Conservation (phyloP, 306 rosid genomes). For the Canavalia gladiata region DNA sequence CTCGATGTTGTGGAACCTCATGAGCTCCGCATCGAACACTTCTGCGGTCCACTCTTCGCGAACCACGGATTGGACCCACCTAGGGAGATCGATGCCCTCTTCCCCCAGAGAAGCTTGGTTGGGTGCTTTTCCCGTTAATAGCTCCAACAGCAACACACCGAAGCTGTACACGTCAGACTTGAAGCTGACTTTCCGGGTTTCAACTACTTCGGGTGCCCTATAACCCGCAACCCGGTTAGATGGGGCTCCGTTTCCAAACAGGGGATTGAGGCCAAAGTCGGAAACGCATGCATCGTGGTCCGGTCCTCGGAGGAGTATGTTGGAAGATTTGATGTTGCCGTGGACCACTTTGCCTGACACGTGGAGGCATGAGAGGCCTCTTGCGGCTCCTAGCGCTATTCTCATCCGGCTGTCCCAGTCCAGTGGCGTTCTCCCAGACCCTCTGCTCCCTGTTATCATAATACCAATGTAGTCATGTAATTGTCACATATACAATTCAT, state of each 20-base stretch:
- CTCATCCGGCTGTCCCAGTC: conserved; percentile 95
- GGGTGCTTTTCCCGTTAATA: conserved; percentile 93
- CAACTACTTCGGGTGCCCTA: conserved; percentile 85
- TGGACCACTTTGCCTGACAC: conserved; percentile 84
- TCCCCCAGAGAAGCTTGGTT: conserved; percentile 93
- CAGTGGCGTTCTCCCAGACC: conserved; percentile 92
- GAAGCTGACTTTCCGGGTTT: conserved; percentile 80
- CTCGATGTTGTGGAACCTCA: conserved; percentile 91
- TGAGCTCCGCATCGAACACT: conserved; percentile 91
- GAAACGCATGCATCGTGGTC: conserved; percentile 77
- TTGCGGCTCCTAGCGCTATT: conserved; percentile 77
- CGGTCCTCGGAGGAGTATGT: conserved; percentile 74
- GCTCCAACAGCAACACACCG: conserved; percentile 88
- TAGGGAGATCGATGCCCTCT: conserved; percentile 89
- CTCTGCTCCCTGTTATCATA: conserved; percentile 81
- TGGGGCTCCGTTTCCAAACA: conserved; percentile 73
- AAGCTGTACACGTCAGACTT: conserved; percentile 96
- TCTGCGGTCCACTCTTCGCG: conserved; percentile 99
- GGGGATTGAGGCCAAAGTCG: conserved; percentile 82
- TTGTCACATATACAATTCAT: neutral
- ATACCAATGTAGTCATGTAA: neutral
- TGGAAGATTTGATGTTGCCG: conserved; percentile 93
- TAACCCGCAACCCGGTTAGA: conserved; percentile 88
- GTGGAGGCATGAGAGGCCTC: conserved; percentile 87
- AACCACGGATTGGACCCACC: conserved; percentile 99